phyloP scores from a whole-genome alignment of 164 flowering plant species.

The Tetracentron sinense region DNA sequence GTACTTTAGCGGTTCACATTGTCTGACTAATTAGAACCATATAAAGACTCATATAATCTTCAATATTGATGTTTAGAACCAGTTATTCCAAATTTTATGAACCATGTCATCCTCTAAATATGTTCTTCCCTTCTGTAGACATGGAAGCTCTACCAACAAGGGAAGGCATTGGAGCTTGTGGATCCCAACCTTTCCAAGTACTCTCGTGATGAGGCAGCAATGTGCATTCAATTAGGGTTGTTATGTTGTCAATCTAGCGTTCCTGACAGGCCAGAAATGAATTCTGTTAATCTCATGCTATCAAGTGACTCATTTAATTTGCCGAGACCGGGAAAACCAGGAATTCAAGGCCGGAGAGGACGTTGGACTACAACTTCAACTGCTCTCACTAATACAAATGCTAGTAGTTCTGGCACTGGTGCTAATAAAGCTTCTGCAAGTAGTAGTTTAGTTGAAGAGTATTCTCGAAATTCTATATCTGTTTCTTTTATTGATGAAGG shows the following conservation, averaged over 20 bases:
- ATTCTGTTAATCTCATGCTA: conserved; percentile 59
- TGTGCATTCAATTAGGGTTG: conserved; percentile 75
- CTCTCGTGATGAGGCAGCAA: conserved; percentile 45
- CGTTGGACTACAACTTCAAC: conserved; percentile 43
- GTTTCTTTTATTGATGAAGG: conserved; percentile 69
- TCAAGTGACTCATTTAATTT: conserved; percentile 62
- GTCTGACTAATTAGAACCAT: no score
- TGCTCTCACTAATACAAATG: conserved; percentile 28
- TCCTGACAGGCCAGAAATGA: conserved; percentile 70
- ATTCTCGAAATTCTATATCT: conserved; percentile 65
- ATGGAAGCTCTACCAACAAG: conserved; percentile 55
- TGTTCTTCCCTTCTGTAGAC: conserved; percentile 31
- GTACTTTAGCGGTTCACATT: no score
- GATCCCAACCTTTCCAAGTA: conserved; percentile 45
- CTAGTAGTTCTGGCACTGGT: conserved; percentile 24
- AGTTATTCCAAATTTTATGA: no score
- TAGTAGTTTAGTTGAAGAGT: conserved; percentile 45
- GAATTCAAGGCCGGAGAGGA: conserved; percentile 59
- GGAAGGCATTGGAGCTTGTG: conserved; percentile 46
- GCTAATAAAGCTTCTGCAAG: conserved; percentile 27
- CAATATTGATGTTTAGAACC: no score
- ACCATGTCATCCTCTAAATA: neutral
- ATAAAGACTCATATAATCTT: no score
- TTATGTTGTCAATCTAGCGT: conserved; percentile 67
- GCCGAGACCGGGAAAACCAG: conserved; percentile 75